Conservation (phyloP, 1,284 basidiomycete species). For the Fomitopsis palustris region DNA sequence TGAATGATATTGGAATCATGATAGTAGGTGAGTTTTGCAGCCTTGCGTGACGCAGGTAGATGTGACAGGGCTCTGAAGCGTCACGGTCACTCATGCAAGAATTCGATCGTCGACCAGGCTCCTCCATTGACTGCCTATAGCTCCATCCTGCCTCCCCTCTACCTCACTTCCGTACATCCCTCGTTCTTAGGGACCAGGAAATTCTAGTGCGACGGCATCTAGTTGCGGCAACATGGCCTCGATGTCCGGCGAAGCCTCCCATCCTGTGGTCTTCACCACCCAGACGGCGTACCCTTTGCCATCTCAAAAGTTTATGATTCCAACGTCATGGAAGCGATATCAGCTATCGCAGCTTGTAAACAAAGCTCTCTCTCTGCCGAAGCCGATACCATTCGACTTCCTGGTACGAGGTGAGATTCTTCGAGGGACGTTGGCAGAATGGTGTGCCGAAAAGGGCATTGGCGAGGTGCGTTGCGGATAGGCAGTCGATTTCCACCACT, state of each 20-base stretch:
- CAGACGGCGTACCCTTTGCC: constrained; percentile 82
- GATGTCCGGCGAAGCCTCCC: constrained; percentile 30
- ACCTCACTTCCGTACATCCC: too few species aligned
- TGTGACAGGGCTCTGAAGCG: too few species aligned
- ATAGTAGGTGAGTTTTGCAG: too few species aligned
- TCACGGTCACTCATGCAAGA: too few species aligned
- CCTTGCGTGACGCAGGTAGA: too few species aligned
- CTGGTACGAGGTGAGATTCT: constrained; percentile 83
- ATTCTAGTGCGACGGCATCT: too few species aligned
- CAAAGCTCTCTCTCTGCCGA: constrained; percentile 78
- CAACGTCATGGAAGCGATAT: constrained; percentile 86
- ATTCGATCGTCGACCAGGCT: too few species aligned
- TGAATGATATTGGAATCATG: too few species aligned
- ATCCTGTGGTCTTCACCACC: constrained; percentile 80
- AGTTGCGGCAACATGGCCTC: constrained; percentile 23
- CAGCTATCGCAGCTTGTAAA: constrained; percentile 99
- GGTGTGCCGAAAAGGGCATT: constrained; percentile 69
- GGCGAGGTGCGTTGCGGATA: constrained; percentile 57
- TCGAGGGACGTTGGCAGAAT: constrained; percentile 71
- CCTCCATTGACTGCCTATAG: too few species aligned
- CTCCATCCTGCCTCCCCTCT: too few species aligned
- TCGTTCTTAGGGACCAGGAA: too few species aligned
- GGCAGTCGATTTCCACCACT: too few species aligned
- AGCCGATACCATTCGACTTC: constrained; percentile 93
- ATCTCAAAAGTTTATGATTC: constrained; percentile 92